Conservation (phyloP, 306 rosid species). For the Rosa lucieae region DNA sequence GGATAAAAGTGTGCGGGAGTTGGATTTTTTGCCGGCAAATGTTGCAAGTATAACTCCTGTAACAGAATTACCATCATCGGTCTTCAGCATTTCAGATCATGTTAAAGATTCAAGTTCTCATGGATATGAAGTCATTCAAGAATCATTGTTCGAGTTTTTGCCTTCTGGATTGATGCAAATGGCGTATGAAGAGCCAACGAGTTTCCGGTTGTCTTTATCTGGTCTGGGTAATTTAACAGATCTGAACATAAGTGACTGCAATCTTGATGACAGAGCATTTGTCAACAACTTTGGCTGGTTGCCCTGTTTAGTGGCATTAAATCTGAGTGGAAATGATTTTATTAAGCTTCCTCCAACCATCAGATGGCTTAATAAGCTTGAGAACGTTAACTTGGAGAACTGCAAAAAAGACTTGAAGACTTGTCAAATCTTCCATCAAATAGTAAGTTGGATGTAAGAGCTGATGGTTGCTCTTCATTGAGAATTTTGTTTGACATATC, state of each 20-base stretch:
- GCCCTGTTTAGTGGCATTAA: neutral
- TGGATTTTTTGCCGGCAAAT: neutral
- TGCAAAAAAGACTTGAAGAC: neutral
- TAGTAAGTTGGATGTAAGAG: neutral
- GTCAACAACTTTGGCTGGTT: neutral
- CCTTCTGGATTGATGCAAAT: too few species aligned
- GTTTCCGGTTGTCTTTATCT: too few species aligned
- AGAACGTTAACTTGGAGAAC: neutral
- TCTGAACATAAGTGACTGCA: neutral
- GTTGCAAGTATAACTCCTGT: neutral
- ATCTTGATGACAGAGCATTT: neutral
- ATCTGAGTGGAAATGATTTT: neutral
- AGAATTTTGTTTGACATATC: neutral
- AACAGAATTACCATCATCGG: neutral
- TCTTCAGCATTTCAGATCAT: too few species aligned
- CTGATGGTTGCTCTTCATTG: neutral
- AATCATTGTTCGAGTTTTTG: too few species aligned
- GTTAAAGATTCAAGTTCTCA: neutral
- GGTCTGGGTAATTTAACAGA: neutral
- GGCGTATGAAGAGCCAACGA: too few species aligned
- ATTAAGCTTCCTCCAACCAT: neutral
- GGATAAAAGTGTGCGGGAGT: neutral
- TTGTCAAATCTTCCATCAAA: neutral
- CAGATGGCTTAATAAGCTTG: neutral
- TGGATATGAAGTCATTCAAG: neutral